Evolutionary conservation across 2,329 filamentous ascomycete genomes (phyloP).

Genomic region (Diplodia corticola): DNA sequence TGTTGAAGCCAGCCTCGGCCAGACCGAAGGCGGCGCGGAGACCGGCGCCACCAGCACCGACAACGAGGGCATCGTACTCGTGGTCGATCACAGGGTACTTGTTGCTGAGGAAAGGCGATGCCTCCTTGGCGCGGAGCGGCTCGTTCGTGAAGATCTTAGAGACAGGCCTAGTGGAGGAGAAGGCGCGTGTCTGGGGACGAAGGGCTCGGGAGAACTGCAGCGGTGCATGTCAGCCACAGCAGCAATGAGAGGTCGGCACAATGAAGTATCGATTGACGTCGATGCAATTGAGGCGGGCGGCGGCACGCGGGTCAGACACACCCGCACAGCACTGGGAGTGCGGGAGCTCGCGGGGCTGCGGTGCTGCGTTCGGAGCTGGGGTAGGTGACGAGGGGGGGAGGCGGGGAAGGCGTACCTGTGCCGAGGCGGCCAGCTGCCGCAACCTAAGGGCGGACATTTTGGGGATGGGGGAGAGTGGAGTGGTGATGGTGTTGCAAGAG

Average conservation of each 20-base stretch:
- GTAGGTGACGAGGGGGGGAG: not conserved
- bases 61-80: conserved; percentile 97
- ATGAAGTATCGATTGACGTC: not conserved
- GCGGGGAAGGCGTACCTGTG: conserved; percentile 18
- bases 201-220: conserved; percentile 63
- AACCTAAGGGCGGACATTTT: conserved; percentile 22
- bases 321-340: not conserved
- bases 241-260: not conserved
- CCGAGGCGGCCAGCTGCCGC: conserved; percentile 22
- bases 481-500: conserved; percentile 17
- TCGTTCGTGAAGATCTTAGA: conserved; percentile 84
- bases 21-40: conserved; percentile 82
- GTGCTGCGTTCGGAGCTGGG: not conserved
- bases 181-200: conserved; percentile 69
- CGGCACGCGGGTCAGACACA: not conserved
- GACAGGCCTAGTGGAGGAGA: conserved; percentile 82
- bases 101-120: conserved; percentile 77
- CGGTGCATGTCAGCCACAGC: conserved; percentile 4
- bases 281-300: not conserved
- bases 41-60: conserved; percentile 79
- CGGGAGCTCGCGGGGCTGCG: conserved; percentile 7
- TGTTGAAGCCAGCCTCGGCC: conserved; percentile 86
- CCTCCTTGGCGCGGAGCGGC: conserved; percentile 89
- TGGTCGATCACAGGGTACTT: conserved; percentile 99
- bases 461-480: conserved; percentile 18